Base-by-base conservation (phyloP, 495 filamentous ascomycete genomes). In the Talaromyces proteolyticus region DNA sequence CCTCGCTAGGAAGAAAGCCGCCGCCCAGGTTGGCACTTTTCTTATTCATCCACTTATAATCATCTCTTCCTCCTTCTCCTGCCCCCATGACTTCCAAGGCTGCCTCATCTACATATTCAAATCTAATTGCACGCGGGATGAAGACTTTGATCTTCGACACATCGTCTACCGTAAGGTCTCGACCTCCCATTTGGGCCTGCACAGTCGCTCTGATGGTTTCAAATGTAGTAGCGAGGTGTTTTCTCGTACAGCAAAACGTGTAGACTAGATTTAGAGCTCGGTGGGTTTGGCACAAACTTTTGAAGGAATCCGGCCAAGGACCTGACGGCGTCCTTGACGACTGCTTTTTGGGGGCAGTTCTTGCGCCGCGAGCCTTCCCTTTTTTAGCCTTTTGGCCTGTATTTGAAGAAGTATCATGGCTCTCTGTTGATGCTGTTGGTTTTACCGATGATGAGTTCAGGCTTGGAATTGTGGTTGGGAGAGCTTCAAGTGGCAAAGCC, bases 211-310 rank as follows among this genome's bases (percentile, higher is more conserved):
- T 88, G 45, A 98, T 86, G 37, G 83, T 95, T 19, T 91, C 85
- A 57, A 95, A 91, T 0, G 94, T 96, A 0, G 93, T 96, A 0
- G 85, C 84, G 6, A 97, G 72, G 53, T 96, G 89, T 61, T 94
- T 95, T 7, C 94, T 84, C 6, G 92, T 91, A 59, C 83, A 92
- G 65, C 87, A 91, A 66, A 98, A 97, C 1, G 93, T 97, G 58
- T 88, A 95, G 6, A 96, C 89, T 3, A 96, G 66, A 57, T 95
- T 97, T 49, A 98, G 67, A 6, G 94, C 91, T 47, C 84, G 78
- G 61, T 96, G 86, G 0, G 82, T 87, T 59, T 87, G 83, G 5
- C 84, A 80, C 6, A 98, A 78, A 36, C 72, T 68, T 39, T 79
- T 82, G 63, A 97, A 88, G 47, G 74, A 68, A 1, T 78, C 73